Conservation (phyloP, 345 rosid genomes). For the Trapa bicornis region DNA sequence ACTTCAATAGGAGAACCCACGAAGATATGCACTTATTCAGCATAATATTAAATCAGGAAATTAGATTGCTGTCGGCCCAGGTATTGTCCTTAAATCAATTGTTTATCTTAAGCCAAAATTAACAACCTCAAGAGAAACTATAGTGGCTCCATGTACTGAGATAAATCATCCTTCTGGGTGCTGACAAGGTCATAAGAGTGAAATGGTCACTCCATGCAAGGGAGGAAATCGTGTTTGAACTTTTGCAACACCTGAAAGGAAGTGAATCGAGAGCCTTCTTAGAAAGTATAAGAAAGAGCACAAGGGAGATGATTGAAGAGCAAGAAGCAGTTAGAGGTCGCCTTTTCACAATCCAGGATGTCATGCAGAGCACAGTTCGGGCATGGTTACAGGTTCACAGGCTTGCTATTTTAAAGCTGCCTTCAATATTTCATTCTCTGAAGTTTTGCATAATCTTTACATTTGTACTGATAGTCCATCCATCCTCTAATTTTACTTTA, state of each 20-base stretch:
- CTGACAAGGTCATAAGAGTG: slow-evolving; percentile 40
- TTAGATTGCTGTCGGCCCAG: slow-evolving; percentile 48
- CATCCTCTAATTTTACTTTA: not conserved
- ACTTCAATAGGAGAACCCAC: slow-evolving; percentile 31
- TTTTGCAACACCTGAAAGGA: slow-evolving; percentile 47
- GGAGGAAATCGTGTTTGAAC: slow-evolving; percentile 58
- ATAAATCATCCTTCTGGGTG: not conserved
- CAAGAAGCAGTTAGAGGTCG: slow-evolving; percentile 53
- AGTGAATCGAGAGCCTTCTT: slow-evolving; percentile 26
- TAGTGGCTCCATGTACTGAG: not conserved
- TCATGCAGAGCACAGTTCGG: slow-evolving; percentile 54
- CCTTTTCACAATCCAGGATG: slow-evolving; percentile 54
- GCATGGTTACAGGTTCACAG: slow-evolving; percentile 49
- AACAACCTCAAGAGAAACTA: not conserved
- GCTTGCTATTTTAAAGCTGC: not conserved
- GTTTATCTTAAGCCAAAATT: not conserved
- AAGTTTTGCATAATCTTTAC: not conserved
- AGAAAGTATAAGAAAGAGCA: slow-evolving; percentile 29
- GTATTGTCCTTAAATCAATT: slow-evolving; percentile 13
- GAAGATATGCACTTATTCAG: slow-evolving; percentile 44
- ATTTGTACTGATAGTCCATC: not conserved
- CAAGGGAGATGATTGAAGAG: slow-evolving; percentile 49
- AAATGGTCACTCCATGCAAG: slow-evolving; percentile 67
- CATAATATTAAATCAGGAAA: slow-evolving; percentile 52
- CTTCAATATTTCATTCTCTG: not conserved